Conservation (phyloP, 73 alveolate genomes). For the Halteria grandinella region DNA sequence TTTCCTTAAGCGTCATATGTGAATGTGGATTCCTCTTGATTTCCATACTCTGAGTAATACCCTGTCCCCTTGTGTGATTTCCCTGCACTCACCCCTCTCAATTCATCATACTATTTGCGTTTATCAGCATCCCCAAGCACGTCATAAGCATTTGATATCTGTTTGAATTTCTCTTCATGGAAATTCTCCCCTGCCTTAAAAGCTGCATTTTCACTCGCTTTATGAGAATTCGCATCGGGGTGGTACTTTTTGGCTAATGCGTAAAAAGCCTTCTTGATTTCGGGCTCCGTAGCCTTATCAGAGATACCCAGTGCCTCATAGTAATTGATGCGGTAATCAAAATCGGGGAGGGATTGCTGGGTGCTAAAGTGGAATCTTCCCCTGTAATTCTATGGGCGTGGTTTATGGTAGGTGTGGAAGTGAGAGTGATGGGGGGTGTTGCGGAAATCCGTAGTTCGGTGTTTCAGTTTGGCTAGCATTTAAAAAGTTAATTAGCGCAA, state of each 20-base stretch:
- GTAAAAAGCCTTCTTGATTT: constrained; percentile 86
- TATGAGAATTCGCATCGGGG: constrained; percentile 94
- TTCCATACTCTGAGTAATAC: background rate
- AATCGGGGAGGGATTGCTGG: no score
- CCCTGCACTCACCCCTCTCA: background rate
- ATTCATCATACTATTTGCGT: constrained; percentile 24
- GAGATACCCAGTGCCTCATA: constrained; percentile 87
- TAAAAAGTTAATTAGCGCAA: no score
- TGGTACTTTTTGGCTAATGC: constrained; percentile 89
- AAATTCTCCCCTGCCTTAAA: background rate
- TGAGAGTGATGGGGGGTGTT: no score
- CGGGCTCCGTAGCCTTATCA: constrained; percentile 81
- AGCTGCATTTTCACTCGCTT: no score
- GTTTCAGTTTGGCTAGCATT: no score
- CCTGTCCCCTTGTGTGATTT: background rate
- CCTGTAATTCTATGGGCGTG: no score
- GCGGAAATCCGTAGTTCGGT: no score
- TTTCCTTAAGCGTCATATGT: constrained; percentile 28
- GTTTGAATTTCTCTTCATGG: constrained; percentile 38
- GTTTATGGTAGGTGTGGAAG: no score
- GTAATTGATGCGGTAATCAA: constrained; percentile 71
- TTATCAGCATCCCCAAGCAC: constrained; percentile 4
- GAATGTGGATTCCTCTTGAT: constrained; percentile 10
- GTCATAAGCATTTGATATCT: constrained; percentile 35
- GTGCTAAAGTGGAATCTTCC: no score